Evolutionary conservation across 495 filamentous ascomycete species (phyloP), one percentile per base, ranked within the genome.

Genomic region (Aspergillus coremiiformis): DNA sequence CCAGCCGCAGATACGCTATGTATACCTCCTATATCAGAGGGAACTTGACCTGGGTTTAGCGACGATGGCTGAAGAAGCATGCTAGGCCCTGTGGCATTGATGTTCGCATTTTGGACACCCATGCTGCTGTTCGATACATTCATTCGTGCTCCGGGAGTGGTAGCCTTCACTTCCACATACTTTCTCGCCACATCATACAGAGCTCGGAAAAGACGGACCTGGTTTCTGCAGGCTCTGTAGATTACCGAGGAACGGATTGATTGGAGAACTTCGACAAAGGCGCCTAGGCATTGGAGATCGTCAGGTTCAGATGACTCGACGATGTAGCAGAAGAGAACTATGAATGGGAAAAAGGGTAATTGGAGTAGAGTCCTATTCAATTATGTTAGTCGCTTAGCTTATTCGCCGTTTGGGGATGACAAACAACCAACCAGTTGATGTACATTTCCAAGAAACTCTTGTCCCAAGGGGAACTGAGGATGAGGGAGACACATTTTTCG

Each of bases 241-340:
- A 22, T 8, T 15, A 21, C 2, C 15, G 39, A 20, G 35, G 42
- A 8, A 12, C 44, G 41, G 37, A 39, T 42, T 1, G 48, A 53
- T 24, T 56, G 37, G 23, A 62, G 50, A 15, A 51, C 32, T 11
- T 54, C 30, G 44, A 62, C 55, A 22, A 59, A 30, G 3, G 22
- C 32, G 19, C 35, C 32, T 43, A 62, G 48, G 30, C 30, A 39
- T 1, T 33, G 23, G 11, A 62, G 56, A 24, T 62, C 56, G 7
- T 42, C 35, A 2, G 37, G 43, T 0, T 56, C 47, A 15, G 35
- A 27, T 1, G 56, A 59, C 23, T 62, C 59, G 26, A 62, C 52
- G 26, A 51, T 52, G 39, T 61, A 44, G 55, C 55, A 61, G 55
- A 61, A 55, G 1, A 61, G 51, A 19, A 61, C 30, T 26, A 55